phyloP scores from a whole-genome alignment of 345 rosid genomes.

The Boechera stricta region DNA sequence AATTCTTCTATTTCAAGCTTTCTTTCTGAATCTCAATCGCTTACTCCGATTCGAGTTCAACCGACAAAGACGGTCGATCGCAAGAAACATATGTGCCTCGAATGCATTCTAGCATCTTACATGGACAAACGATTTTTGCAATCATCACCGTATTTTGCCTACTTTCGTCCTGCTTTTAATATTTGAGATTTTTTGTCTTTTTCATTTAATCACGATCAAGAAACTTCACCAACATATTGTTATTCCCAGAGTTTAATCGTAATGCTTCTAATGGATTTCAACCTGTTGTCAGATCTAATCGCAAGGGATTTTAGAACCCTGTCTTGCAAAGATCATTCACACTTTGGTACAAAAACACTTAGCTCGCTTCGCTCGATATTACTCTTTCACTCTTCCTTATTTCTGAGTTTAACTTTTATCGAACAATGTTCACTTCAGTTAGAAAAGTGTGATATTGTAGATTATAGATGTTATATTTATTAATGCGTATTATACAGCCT shows the following conservation, averaged over 20 bases:
- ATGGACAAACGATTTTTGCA: too few species aligned
- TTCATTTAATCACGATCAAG: constrained; percentile 42
- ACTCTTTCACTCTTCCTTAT: not conserved
- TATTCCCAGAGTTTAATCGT: constrained; percentile 98
- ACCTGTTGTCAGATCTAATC: constrained; percentile 91
- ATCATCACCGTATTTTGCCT: too few species aligned
- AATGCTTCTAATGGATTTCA: constrained; percentile 83
- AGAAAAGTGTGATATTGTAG: constrained; percentile 24
- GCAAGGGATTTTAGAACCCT: constrained; percentile 87
- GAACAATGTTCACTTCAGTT: not conserved
- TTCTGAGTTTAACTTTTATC: constrained; percentile 3
- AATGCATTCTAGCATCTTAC: too few species aligned
- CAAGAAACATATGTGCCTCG: too few species aligned
- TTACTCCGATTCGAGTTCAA: too few species aligned
- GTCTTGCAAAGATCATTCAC: constrained; percentile 73
- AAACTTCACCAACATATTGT: constrained; percentile 86
- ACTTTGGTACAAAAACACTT: constrained; percentile 52
- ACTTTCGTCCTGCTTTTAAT: not conserved
- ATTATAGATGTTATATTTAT: constrained; percentile 4
- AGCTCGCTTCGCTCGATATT: not conserved
- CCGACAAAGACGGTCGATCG: too few species aligned
- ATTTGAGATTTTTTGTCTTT: constrained; percentile 6
- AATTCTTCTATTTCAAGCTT: too few species aligned
- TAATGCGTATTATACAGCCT: constrained; percentile 16
- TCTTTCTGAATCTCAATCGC: too few species aligned